A percentile compares a stretch with the other conserved stretches of the same genome.
phyloP scores from a whole-genome alignment of 2,329 filamentous ascomycete species.

The Penicillium brevicompactum region DNA sequence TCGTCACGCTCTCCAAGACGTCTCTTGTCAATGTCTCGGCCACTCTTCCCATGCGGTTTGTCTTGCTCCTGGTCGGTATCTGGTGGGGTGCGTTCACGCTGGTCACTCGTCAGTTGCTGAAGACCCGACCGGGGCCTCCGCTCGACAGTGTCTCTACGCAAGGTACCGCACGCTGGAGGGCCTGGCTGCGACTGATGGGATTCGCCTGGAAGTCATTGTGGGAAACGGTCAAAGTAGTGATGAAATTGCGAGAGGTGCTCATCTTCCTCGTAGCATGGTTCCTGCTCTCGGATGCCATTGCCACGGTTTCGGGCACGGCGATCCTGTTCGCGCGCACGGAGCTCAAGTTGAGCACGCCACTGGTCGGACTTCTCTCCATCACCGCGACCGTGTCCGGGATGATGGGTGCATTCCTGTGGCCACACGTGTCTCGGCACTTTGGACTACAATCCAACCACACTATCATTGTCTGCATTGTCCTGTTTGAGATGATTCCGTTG shows the following conservation, averaged over 20 bases:
- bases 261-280: conserved; percentile 89
- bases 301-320: conserved; percentile 86
- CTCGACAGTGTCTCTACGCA: conserved; percentile 27
- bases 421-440: conserved; percentile 68
- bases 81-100: conserved; percentile 92
- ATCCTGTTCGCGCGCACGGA: conserved; percentile 91
- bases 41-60: conserved; percentile 77
- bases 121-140: conserved; percentile 80
- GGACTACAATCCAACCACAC: conserved; percentile 75
- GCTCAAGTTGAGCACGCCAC: conserved; percentile 78
- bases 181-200: conserved; percentile 68
- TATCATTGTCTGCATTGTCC: conserved; percentile 78
- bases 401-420: conserved; percentile 82
- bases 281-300: conserved; percentile 83
- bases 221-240: conserved; percentile 72
- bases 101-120: conserved; percentile 78
- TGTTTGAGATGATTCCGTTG: conserved; percentile 88
- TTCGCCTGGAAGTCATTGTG: conserved; percentile 84
- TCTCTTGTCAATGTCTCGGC: conserved; percentile 61
- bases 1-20: conserved; percentile 55
- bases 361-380: conserved; percentile 83
- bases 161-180: conserved; percentile 35
- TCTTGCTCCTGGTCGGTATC: conserved; percentile 76
- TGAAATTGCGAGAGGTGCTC: conserved; percentile 71
- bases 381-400: conserved; percentile 82